These are phyloP conservation scores for Crithidia fasciculata DNA, from an alignment of 208 protist genomes.

Conservation along the genomic window DNA sequence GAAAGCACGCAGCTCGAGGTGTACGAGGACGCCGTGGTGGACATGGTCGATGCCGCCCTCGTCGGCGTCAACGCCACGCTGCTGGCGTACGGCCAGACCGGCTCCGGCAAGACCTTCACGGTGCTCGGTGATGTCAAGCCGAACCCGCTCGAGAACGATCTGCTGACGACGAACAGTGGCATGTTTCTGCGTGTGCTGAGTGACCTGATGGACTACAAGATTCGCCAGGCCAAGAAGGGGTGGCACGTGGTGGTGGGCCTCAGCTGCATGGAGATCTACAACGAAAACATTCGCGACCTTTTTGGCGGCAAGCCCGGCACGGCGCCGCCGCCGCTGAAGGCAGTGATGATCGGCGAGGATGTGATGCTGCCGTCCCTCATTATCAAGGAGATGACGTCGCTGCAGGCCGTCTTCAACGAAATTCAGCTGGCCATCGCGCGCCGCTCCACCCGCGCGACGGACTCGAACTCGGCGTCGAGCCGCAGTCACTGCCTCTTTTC, in stretches of 20 bases:
- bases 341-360: conserved; percentile 77
- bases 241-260: conserved; percentile 84
- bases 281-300: conserved; percentile 87
- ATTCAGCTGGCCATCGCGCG: conserved; percentile 77
- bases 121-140: conserved; percentile 78
- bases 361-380: conserved; percentile 75
- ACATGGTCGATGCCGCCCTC: conserved; percentile 83
- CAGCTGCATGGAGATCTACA: conserved; percentile 90
- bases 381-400: conserved; percentile 62
- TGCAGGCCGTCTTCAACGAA: conserved; percentile 75
- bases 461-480: conserved; percentile 87
- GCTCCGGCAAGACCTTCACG: conserved; percentile 91
- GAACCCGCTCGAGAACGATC: conserved; percentile 69
- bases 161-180: conserved; percentile 82
- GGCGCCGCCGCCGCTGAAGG: conserved; percentile 73
- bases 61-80: conserved; percentile 82
- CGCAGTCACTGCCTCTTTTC: conserved; percentile 92
- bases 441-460: conserved; percentile 75
- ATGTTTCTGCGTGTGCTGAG: conserved; percentile 89
- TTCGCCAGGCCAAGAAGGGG: conserved; percentile 57
- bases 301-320: conserved; percentile 57
- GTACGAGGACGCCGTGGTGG: conserved; percentile 88
- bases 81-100: conserved; percentile 92
- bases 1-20: conserved; percentile 88
- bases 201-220: conserved; percentile 82